Conservation (phyloP, 345 rosid genomes). For the Kernera saxatilis region DNA sequence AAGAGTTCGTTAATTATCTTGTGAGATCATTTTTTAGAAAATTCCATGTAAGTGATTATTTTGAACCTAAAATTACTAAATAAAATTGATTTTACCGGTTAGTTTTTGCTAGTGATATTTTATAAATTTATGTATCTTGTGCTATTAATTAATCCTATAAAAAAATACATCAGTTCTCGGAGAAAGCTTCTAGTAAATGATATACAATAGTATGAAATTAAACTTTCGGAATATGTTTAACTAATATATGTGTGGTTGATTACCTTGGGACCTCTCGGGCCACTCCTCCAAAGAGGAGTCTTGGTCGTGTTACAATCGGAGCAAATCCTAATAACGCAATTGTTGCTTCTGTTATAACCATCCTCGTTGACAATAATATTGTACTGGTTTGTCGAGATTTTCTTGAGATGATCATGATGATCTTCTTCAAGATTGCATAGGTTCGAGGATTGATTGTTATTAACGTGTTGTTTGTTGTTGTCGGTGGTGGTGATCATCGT, state of each 20-base stretch:
- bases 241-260: neutral
- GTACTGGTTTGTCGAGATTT: conserved; percentile 19
- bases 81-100: neutral
- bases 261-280: conserved; percentile 96
- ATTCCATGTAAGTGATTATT: neutral
- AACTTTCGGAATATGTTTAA: neutral
- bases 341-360: conserved; percentile 32
- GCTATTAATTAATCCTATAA: neutral
- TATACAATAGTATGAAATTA: neutral
- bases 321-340: conserved; percentile 38
- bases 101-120: neutral
- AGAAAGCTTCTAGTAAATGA: neutral
- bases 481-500: conserved; percentile 20
- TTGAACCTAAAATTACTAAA: neutral
- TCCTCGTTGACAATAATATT: neutral
- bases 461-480: conserved; percentile 17
- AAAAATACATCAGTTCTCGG: neutral
- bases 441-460: neutral
- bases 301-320: conserved; percentile 89
- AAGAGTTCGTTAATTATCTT: neutral
- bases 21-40: neutral
- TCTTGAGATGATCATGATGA: conserved; percentile 27
- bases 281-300: conserved; percentile 98
- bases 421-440: neutral
- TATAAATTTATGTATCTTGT: neutral